Percentiles rank a stretch among this genome's conserved stretches.
Conservation (phyloP, 202 grass and related monocot genomes). For the Hordeum pubiflorum region DNA sequence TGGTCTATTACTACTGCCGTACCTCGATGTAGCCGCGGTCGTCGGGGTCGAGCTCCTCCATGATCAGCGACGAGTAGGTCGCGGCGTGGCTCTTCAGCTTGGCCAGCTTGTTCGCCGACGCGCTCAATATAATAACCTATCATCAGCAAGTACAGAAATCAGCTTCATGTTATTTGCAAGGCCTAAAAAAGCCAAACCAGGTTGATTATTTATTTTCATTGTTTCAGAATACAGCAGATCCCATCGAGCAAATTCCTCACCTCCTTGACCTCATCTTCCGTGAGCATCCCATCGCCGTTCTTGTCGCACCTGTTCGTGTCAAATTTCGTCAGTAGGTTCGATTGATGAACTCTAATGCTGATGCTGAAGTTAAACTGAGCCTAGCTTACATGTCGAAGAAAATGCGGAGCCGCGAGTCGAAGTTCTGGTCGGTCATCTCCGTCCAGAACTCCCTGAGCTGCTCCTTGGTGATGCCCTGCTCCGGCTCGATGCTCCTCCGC, state of each 20-base stretch:
- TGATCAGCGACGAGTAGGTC: slow-evolving; percentile 86
- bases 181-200: not conserved
- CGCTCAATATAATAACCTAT: slow-evolving; percentile 90
- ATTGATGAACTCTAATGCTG: not conserved
- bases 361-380: not conserved
- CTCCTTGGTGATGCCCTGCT: slow-evolving; percentile 61
- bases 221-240: not conserved
- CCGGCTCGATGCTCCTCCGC: slow-evolving; percentile 48
- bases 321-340: not conserved
- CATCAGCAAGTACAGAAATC: not conserved
- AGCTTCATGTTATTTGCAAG: no score
- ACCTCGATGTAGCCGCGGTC: slow-evolving; percentile 93
- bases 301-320: slow-evolving; percentile 73
- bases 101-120: slow-evolving; percentile 88
- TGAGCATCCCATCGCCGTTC: slow-evolving; percentile 97
- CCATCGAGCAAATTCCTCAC: slow-evolving; percentile 7
- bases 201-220: not conserved
- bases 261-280: slow-evolving; percentile 96
- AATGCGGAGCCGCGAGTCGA: slow-evolving; percentile 80
- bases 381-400: slow-evolving; percentile 90
- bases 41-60: slow-evolving; percentile 97
- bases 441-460: slow-evolving; percentile 91
- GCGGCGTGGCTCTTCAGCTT: slow-evolving; percentile 87
- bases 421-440: slow-evolving; percentile 96
- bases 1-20: not conserved